A percentile compares a stretch with the other conserved stretches of the same genome.
phyloP scores from a whole-genome alignment of 352 stramenopile genomes.

The Aphanomyces astaci region DNA sequence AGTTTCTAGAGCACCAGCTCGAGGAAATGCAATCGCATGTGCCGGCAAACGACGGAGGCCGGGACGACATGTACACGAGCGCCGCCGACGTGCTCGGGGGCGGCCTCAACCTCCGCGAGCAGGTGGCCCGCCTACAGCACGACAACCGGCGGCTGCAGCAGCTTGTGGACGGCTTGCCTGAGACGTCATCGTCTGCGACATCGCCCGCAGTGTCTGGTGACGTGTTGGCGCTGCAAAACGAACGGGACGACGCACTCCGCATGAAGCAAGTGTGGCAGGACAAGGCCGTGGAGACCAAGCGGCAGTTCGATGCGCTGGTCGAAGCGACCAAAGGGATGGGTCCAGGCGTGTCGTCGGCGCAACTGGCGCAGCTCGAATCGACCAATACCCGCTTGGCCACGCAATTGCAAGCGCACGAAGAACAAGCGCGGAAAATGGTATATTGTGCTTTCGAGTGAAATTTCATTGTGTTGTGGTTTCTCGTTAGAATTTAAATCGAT shows the following conservation, averaged over 20 bases:
- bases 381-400: constrained; percentile 10
- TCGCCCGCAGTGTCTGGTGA: constrained; percentile 38
- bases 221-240: constrained; percentile 45
- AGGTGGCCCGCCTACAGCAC: constrained; percentile 59
- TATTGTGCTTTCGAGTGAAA: no score
- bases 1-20: constrained; percentile 79
- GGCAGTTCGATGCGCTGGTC: constrained; percentile 60
- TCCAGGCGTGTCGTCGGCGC: neutral
- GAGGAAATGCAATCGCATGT: constrained; percentile 69
- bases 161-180: neutral
- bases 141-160: constrained; percentile 62
- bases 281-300: constrained; percentile 59
- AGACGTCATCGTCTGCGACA: neutral
- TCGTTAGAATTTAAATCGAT: no score
- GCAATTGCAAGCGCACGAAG: constrained; percentile 36
- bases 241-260: constrained; percentile 71
- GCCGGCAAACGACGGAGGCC: constrained; percentile 27
- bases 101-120: constrained; percentile 11
- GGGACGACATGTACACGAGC: constrained; percentile 13
- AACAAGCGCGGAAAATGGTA: constrained; percentile 62
- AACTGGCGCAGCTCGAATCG: constrained; percentile 19
- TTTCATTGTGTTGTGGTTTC: no score
- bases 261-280: constrained; percentile 65
- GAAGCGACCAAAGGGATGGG: constrained; percentile 34
- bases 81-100: constrained; percentile 16